These are phyloP conservation scores for Lablab purpureus DNA, from an alignment of 306 rosid genomes.

Conservation along the genomic window DNA sequence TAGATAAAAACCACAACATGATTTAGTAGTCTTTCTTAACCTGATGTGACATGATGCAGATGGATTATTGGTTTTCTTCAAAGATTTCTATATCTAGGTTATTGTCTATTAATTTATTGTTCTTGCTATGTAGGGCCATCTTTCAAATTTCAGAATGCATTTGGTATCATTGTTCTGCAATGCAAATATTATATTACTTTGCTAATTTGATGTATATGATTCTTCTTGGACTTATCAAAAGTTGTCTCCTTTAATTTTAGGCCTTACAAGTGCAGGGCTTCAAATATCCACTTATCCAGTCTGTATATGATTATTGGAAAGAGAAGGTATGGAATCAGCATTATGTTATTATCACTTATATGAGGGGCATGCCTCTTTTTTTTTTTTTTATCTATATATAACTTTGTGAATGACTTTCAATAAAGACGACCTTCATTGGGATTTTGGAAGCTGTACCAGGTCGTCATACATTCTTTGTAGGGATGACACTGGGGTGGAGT, in stretches of 20 bases:
- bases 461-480: background rate
- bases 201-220: slow-evolving; percentile 31
- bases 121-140: slow-evolving; percentile 9
- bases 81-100: slow-evolving; percentile 8
- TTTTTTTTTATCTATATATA: slow-evolving; percentile 10
- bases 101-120: slow-evolving; percentile 14
- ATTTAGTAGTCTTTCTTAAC: slow-evolving; percentile 14
- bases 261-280: slow-evolving; percentile 66
- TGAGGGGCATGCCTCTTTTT: slow-evolving; percentile 30
- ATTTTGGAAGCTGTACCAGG: slow-evolving; percentile 35
- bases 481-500: no score
- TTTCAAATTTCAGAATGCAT: slow-evolving; percentile 43
- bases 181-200: slow-evolving; percentile 29
- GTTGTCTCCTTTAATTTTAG: slow-evolving; percentile 56
- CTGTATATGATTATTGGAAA: slow-evolving; percentile 85
- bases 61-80: background rate
- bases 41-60: slow-evolving; percentile 2
- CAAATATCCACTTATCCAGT: slow-evolving; percentile 66
- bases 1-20: background rate
- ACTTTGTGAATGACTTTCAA: slow-evolving; percentile 37
- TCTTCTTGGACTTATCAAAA: slow-evolving; percentile 38
- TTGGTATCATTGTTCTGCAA: slow-evolving; percentile 26
- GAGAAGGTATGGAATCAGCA: slow-evolving; percentile 71
- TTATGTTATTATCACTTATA: slow-evolving; percentile 15
- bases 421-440: slow-evolving; percentile 35